These are phyloP conservation scores for Candida verbasci DNA, from an alignment of 805 yeast genomes.

Conservation along the genomic window DNA sequence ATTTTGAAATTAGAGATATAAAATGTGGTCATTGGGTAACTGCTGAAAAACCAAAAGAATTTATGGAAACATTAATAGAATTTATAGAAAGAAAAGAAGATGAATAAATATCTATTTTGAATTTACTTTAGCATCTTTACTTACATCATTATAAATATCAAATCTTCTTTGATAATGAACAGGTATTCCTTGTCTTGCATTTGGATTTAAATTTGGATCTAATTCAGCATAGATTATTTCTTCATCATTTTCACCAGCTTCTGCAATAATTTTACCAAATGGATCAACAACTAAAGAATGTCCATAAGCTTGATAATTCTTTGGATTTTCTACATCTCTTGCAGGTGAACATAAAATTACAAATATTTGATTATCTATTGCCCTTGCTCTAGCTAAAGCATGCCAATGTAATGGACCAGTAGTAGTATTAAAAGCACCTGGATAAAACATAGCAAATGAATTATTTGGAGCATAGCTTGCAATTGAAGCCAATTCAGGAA, in stretches of 20 bases:
- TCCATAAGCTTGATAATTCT: constrained; percentile 45
- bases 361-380: constrained; percentile 70
- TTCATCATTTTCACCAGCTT: constrained; percentile 41
- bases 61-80: constrained; percentile 56
- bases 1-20: constrained; percentile 66
- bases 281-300: constrained; percentile 44
- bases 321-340: constrained; percentile 54
- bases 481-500: constrained; percentile 70
- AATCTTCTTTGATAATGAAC: constrained; percentile 41
- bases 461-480: constrained; percentile 58
- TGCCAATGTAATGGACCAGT: constrained; percentile 87
- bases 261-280: constrained; percentile 36
- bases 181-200: constrained; percentile 38
- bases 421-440: constrained; percentile 80
- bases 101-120: constrained; percentile 18
- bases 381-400: constrained; percentile 65
- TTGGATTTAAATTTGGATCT: constrained; percentile 35
- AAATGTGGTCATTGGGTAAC: constrained; percentile 93
- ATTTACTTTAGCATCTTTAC: constrained; percentile 23
- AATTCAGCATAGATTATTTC: constrained; percentile 40
- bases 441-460: constrained; percentile 74
- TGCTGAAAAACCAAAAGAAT: constrained; percentile 78
- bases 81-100: constrained; percentile 53
- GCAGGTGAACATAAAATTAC: constrained; percentile 87
- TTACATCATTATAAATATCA: constrained; percentile 38